These are phyloP conservation scores for Coemansia sp. DNA, from an alignment of 192 early-diverging fungal species.

Conservation along the genomic window DNA sequence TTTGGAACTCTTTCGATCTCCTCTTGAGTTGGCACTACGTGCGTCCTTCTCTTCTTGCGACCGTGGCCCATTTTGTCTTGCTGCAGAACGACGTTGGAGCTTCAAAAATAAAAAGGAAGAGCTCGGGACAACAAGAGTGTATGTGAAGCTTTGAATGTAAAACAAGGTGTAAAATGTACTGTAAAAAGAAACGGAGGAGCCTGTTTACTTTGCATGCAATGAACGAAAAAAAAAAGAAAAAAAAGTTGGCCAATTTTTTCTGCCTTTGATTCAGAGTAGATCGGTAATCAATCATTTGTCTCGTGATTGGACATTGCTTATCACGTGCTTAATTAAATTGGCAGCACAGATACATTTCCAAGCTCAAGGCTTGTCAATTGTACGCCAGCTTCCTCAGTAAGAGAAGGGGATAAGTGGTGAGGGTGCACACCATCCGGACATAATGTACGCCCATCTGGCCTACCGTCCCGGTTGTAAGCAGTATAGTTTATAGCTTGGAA, in stretches of 20 bases:
- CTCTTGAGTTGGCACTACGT: conserved; percentile 55
- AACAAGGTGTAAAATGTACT: neutral
- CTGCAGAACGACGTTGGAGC: neutral
- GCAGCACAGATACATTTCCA: too few relatives aligned
- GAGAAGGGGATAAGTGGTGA: too few relatives aligned
- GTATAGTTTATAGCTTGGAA: too few relatives aligned
- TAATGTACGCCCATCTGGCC: too few relatives aligned
- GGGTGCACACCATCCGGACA: too few relatives aligned
- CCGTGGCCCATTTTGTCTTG: conserved; percentile 31
- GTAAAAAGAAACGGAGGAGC: neutral
- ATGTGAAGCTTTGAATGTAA: neutral
- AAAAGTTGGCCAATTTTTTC: conserved; percentile 6
- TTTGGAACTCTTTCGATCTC: conserved; percentile 65
- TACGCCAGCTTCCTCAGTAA: too few relatives aligned
- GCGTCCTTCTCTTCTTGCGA: conserved; percentile 50
- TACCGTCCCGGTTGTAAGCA: too few relatives aligned
- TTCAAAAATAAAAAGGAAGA: too few relatives aligned
- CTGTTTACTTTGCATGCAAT: neutral
- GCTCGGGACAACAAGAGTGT: neutral
- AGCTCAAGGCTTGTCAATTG: too few relatives aligned
- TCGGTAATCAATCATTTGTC: neutral
- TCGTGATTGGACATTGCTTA: neutral
- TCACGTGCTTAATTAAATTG: neutral
- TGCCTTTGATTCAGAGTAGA: neutral
- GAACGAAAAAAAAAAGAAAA: conserved; percentile 8